These are phyloP conservation scores for Trypanosoma brucei DNA, from an alignment of 208 protist genomes.

Conservation along the genomic window DNA sequence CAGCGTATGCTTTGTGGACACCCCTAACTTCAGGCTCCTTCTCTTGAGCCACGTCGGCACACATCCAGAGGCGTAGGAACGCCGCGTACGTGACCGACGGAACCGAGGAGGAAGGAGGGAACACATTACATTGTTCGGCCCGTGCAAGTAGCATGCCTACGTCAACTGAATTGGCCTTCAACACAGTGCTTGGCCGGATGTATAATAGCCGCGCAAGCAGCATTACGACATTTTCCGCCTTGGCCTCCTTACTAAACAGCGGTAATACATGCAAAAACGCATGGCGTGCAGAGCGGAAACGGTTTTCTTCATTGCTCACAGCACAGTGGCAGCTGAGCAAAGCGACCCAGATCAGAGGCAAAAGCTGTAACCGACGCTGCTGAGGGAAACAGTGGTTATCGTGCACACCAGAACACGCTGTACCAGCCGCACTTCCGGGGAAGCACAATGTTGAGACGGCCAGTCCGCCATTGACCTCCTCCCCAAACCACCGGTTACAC, in stretches of 20 bases:
- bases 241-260: constrained; percentile 36
- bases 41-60: neutral
- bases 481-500: constrained; percentile 4
- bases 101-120: neutral
- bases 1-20: constrained; percentile 26
- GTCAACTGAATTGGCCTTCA: constrained; percentile 11
- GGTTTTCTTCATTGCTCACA: neutral
- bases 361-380: constrained; percentile 59
- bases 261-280: constrained; percentile 38
- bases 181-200: neutral
- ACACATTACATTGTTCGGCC: constrained; percentile 14
- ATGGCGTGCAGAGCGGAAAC: constrained; percentile 28
- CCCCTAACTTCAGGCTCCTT: constrained; percentile 4
- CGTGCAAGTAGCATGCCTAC: constrained; percentile 21
- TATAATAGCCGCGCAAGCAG: constrained; percentile 28
- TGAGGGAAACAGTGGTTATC: constrained; percentile 20
- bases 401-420: neutral
- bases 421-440: neutral
- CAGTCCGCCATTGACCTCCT: neutral
- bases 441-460: neutral
- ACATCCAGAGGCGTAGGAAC: constrained; percentile 20
- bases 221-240: constrained; percentile 27
- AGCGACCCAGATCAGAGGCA: constrained; percentile 68
- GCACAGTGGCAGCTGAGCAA: constrained; percentile 27
- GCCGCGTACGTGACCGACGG: neutral